Conservation (phyloP, 768 basidiomycete genomes). For the Boletus barrowsii region DNA sequence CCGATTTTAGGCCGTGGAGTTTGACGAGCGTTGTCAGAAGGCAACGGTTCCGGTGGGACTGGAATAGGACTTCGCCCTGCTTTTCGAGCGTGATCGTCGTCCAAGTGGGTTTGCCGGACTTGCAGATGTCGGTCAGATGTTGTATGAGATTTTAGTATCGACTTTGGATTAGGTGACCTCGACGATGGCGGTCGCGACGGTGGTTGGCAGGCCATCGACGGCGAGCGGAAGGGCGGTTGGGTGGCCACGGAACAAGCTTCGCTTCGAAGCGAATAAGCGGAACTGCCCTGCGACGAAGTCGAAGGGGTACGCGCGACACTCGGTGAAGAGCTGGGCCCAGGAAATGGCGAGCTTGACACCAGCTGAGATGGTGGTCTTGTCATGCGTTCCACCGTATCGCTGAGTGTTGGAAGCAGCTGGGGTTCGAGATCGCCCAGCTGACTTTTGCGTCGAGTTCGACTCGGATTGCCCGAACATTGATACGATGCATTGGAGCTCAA, state of each 20-base stretch:
- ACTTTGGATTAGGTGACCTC: slow-evolving; percentile 30
- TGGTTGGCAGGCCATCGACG: slow-evolving; percentile 13
- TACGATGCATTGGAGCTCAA: slow-evolving; percentile 18
- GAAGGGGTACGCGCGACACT: slow-evolving; percentile 17
- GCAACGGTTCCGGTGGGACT: slow-evolving; percentile 9
- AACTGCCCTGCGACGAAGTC: slow-evolving; percentile 18
- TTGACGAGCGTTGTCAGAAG: slow-evolving; percentile 2
- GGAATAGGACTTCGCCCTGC: slow-evolving; percentile 3
- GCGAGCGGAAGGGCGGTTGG: slow-evolving; percentile 6
- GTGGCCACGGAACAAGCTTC: neutral
- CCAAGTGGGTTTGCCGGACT: slow-evolving; percentile 6
- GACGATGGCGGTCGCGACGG: slow-evolving; percentile 21
- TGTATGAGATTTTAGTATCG: slow-evolving; percentile 25
- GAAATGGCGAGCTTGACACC: slow-evolving; percentile 8
- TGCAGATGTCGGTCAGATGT: slow-evolving; percentile 19
- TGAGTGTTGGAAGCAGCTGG: slow-evolving; percentile 64
- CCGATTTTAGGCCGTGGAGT: slow-evolving; percentile 13
- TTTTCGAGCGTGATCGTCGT: slow-evolving; percentile 17
- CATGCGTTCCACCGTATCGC: slow-evolving; percentile 74
- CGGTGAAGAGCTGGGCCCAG: slow-evolving; percentile 1
- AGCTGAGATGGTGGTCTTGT: slow-evolving; percentile 48
- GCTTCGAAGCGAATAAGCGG: slow-evolving; percentile 7
- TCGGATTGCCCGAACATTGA: neutral
- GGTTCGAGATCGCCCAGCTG: slow-evolving; percentile 54
- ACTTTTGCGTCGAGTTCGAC: slow-evolving; percentile 32